These are phyloP conservation scores for Pouteria campechiana DNA, from an alignment of 179 eudicot species.

Conservation along the genomic window DNA sequence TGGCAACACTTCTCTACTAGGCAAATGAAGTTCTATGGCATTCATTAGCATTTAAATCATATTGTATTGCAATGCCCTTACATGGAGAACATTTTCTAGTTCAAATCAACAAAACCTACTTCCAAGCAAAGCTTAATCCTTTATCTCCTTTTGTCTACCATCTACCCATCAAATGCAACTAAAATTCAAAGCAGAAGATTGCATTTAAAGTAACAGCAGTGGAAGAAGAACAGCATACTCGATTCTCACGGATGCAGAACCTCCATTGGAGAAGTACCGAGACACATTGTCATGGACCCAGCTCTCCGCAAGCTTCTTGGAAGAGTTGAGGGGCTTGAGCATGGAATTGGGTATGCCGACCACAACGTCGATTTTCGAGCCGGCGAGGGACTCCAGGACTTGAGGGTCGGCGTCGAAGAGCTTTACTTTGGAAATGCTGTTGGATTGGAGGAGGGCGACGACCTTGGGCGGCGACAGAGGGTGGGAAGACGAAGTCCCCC, in stretches of 20 bases:
- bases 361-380: constrained; percentile 42
- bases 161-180: no score
- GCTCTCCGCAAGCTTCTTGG: constrained; percentile 48
- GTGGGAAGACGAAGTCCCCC: constrained; percentile 76
- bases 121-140: no score
- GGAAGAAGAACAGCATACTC: constrained; percentile 23
- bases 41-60: no score
- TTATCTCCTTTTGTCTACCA: no score
- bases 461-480: constrained; percentile 64
- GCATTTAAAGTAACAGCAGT: background rate
- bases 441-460: constrained; percentile 53
- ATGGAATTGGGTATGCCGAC: constrained; percentile 73
- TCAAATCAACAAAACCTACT: no score
- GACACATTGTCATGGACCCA: constrained; percentile 90
- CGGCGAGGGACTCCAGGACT: constrained; percentile 52
- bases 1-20: no score
- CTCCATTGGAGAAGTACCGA: constrained; percentile 42
- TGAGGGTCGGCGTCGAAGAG: constrained; percentile 59
- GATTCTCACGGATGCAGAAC: constrained; percentile 28
- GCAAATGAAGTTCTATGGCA: no score
- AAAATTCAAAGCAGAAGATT: no score
- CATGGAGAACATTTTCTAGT: no score
- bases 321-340: constrained; percentile 53
- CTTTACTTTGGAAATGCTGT: constrained; percentile 53
- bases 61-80: no score